A percentile compares a stretch with the other conserved stretches of the same genome.
phyloP scores from a whole-genome alignment of 805 yeast genomes.

The Yamadazyma akitaensis region DNA sequence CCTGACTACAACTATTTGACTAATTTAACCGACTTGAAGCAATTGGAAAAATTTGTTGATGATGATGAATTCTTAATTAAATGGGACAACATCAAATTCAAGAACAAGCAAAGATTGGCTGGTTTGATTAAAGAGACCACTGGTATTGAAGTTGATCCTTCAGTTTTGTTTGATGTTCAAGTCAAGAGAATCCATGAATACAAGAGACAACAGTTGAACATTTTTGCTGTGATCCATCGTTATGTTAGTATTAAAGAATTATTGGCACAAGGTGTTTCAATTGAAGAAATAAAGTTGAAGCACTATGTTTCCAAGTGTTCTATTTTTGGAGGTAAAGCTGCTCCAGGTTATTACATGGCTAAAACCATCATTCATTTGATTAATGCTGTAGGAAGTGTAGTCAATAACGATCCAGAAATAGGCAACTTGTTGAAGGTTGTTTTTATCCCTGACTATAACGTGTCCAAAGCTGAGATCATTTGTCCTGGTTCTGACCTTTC shows the following conservation, averaged over 20 bases:
- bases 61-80: conserved; percentile 62
- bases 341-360: conserved; percentile 98
- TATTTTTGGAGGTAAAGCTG: conserved; percentile 91
- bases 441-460: conserved; percentile 89
- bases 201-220: conserved; percentile 91
- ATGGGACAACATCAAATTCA: conserved; percentile 71
- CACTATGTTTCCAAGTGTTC: conserved; percentile 72
- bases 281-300: conserved; percentile 52
- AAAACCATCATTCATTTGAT: conserved; percentile 83
- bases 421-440: conserved; percentile 79
- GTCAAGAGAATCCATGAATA: conserved; percentile 95
- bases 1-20: conserved; percentile 62
- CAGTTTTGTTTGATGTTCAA: conserved; percentile 83
- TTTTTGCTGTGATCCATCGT: conserved; percentile 83
- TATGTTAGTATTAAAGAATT: conserved; percentile 73
- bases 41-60: conserved; percentile 61
- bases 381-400: conserved; percentile 75
- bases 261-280: conserved; percentile 43
- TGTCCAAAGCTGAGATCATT: conserved; percentile 88
- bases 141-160: conserved; percentile 64
- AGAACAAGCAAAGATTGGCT: conserved; percentile 68
- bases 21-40: conserved; percentile 64
- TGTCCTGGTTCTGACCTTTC: conserved; percentile 87
- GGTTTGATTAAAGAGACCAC: conserved; percentile 61
- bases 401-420: conserved; percentile 73